Conservation (phyloP, 768 basidiomycete genomes). For the Brasilioporus rufonigricans region DNA sequence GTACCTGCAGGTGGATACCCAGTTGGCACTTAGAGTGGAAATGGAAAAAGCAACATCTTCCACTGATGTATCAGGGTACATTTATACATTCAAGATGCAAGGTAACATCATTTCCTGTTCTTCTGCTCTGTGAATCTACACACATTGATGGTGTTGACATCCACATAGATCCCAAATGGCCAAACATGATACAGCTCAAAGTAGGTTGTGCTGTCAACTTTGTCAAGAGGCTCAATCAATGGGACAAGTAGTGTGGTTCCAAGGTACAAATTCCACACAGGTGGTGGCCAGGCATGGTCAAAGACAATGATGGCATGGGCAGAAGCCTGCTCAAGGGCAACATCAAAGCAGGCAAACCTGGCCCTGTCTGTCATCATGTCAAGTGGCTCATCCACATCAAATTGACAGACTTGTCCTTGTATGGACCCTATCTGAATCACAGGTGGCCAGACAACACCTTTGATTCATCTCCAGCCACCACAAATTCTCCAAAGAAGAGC, state of each 20-base stretch:
- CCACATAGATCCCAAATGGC: constrained; percentile 30
- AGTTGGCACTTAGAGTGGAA: constrained; percentile 50
- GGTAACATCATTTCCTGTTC: constrained; percentile 39
- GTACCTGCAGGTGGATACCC: constrained; percentile 63
- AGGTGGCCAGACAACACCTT: constrained; percentile 41
- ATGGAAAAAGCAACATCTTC: constrained; percentile 53
- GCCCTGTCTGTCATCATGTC: constrained; percentile 67
- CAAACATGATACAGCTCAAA: constrained; percentile 60
- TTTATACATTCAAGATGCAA: constrained; percentile 79
- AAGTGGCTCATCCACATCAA: constrained; percentile 82
- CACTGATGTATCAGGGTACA: constrained; percentile 70
- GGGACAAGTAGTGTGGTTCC: constrained; percentile 79
- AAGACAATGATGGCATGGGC: constrained; percentile 35
- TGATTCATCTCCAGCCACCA: constrained; percentile 9
- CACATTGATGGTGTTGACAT: constrained; percentile 6
- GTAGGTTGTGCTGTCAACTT: constrained; percentile 78
- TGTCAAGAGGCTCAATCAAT: constrained; percentile 69
- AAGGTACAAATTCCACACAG: constrained; percentile 73
- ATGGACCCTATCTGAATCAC: constrained; percentile 58
- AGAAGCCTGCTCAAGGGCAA: constrained; percentile 62
- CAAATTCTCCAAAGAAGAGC: constrained; percentile 17
- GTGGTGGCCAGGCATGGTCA: constrained; percentile 63
- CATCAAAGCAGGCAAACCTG: constrained; percentile 58
- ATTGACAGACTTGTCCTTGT: constrained; percentile 62
- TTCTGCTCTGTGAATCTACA: background rate